Evolutionary conservation across 2,329 filamentous ascomycete genomes (phyloP), one percentile per base, ranked within the genome.

Genomic region (Arthrobotrys megalospora): DNA sequence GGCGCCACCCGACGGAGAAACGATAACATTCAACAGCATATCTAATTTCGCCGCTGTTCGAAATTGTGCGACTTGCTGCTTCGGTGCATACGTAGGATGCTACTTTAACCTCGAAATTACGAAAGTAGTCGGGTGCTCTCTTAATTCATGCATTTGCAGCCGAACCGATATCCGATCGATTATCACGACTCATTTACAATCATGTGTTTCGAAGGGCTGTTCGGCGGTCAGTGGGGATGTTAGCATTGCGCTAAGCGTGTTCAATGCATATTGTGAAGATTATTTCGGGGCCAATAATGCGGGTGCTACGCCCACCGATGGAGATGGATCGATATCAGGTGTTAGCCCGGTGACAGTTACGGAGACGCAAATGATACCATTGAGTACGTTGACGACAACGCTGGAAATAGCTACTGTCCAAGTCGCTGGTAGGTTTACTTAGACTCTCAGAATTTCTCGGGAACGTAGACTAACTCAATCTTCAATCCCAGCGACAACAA

Each of bases 131-230:
- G 67, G 67, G 6, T 71, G 55, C 14, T 53, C 7, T 12, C 4
- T 48, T 5, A 71, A 71, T 47, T 63, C 67, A 14, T 71, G 67
- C 36, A 19, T 71, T 4, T 71, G 67, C 24, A 55, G 50, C 12
- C 53, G 67, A 14, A 53, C n/a, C 11, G 66, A 70, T 52, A 47
- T 71, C 45, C 55, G 32, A 32, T 0, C 16, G 24, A 50, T 58
- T 21, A 16, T 58, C 10, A 38, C 58, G 10, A 16, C 52, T 0
- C 47, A 64, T 55, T 21, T 64, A 6, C 50, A 28, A 1, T 16
- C 45, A 1, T 71, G 67, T 32, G 24, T 71, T 28, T 63, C 55
- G 24, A 64, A 7, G 1, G 4, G n/a, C 8, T 71, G 67, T 19
- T 41, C 48, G 1, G 45, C 24, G 8, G 53, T 34, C 7, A 21